These are phyloP conservation scores for Coemansia furcata DNA, from an alignment of 192 early-diverging fungal genomes.

Conservation along the genomic window DNA sequence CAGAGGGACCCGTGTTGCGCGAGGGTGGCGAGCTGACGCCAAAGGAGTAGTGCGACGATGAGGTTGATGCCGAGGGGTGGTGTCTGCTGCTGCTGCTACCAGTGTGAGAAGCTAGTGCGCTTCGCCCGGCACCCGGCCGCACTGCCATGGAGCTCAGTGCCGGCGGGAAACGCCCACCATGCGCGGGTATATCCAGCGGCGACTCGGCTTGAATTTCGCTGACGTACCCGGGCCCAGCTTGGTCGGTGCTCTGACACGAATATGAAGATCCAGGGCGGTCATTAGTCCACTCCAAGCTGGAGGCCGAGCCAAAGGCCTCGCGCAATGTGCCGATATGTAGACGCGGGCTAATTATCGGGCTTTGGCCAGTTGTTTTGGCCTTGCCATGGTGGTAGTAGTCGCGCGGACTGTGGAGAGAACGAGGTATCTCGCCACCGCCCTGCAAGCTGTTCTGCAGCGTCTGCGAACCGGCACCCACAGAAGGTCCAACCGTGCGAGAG, in stretches of 20 bases:
- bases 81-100: slow-evolving; percentile 27
- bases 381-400: slow-evolving; percentile 17
- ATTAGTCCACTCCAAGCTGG: slow-evolving; percentile 40
- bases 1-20: slow-evolving; percentile 13
- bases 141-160: slow-evolving; percentile 43
- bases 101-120: slow-evolving; percentile 20
- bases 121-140: slow-evolving; percentile 20
- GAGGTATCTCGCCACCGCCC: slow-evolving; percentile 8
- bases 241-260: slow-evolving; percentile 35
- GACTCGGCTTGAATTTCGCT: slow-evolving; percentile 40
- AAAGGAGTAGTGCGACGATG: slow-evolving; percentile 42
- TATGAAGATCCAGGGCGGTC: slow-evolving; percentile 43
- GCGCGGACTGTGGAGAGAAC: slow-evolving; percentile 24
- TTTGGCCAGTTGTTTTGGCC: slow-evolving; percentile 13
- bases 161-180: slow-evolving; percentile 34
- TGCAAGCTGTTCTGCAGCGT: slow-evolving; percentile 2
- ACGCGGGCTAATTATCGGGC: slow-evolving; percentile 24
- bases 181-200: slow-evolving; percentile 29
- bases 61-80: slow-evolving; percentile 40
- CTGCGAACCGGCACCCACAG: slow-evolving; percentile 7
- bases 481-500: slow-evolving; percentile 1
- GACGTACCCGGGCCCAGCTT: not conserved
- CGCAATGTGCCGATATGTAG: slow-evolving; percentile 26
- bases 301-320: slow-evolving; percentile 44
- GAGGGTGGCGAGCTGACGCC: slow-evolving; percentile 27